These are phyloP conservation scores for Cynanchum wilfordii DNA, from an alignment of 257 asterid species.

Conservation along the genomic window DNA sequence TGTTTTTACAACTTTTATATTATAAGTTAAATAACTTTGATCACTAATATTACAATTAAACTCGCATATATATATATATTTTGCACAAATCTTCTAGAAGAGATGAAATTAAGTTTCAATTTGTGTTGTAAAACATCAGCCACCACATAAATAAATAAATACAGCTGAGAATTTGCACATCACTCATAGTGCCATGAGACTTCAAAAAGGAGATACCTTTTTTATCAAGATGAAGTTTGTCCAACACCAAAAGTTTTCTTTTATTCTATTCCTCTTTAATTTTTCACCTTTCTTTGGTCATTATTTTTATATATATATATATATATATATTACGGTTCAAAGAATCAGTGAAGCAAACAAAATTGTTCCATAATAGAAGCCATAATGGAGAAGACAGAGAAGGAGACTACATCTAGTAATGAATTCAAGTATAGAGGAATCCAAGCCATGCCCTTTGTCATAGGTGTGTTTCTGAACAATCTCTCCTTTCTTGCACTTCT, in stretches of 20 bases:
- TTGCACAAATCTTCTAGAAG: no score
- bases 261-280: background rate
- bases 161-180: background rate
- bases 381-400: slow-evolving; percentile 10
- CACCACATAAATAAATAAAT: background rate
- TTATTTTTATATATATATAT: no score
- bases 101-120: no score
- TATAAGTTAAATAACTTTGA: no score
- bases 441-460: slow-evolving; percentile 19
- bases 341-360: background rate
- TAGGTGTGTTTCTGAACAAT: slow-evolving; percentile 2
- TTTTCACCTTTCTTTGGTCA: background rate
- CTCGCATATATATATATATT: no score
- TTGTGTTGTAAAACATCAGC: no score
- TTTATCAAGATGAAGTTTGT: background rate
- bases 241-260: background rate
- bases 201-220: background rate
- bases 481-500: background rate
- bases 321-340: no score
- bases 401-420: background rate
- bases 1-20: no score
- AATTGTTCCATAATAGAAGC: background rate
- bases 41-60: no score
- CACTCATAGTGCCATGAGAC: slow-evolving; percentile 8
- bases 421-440: slow-evolving; percentile 14